Evolutionary conservation across 2,329 filamentous ascomycete species (phyloP).

Genomic region (Exophiala oligosperma): DNA sequence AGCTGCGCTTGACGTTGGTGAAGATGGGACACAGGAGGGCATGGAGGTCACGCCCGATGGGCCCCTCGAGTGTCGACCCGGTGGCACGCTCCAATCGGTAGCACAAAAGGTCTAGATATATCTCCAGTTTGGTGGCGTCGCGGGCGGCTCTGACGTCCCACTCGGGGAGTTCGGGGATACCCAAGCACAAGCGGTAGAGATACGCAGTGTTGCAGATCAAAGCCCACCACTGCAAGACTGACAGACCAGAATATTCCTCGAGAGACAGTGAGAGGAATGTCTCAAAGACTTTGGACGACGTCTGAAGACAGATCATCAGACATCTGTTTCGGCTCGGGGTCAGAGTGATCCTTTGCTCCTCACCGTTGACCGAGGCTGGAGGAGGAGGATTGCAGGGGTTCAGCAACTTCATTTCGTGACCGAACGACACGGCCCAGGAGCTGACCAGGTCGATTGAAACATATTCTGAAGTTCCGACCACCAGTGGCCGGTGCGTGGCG

Average conservation of each 20-base stretch:
- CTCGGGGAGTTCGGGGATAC: neutral
- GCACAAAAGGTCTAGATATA: slow-evolving; percentile 9
- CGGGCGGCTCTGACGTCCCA: slow-evolving; percentile 4
- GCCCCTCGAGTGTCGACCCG: slow-evolving; percentile 1
- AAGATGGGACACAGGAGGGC: slow-evolving; percentile 7
- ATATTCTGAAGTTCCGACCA: neutral
- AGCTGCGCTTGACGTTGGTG: slow-evolving; percentile 6
- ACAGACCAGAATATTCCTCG: slow-evolving; percentile 1
- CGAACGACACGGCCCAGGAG: neutral
- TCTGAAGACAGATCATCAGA: slow-evolving; percentile 2
- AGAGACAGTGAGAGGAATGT: slow-evolving; percentile 9
- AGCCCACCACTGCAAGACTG: slow-evolving; percentile 1
- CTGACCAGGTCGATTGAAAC: neutral
- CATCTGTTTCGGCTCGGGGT: neutral
- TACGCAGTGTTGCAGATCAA: slow-evolving; percentile 4
- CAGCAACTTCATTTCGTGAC: slow-evolving; percentile 6
- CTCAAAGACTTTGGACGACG: neutral
- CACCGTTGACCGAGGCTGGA: neutral
- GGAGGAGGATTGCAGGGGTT: slow-evolving; percentile 1
- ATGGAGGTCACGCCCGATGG: neutral
- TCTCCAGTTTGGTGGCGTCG: slow-evolving; percentile 1
- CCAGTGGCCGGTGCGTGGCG: neutral
- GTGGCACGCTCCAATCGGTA: slow-evolving; percentile 6
- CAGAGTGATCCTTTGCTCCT: neutral
- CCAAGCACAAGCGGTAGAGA: slow-evolving; percentile 6